phyloP scores from a whole-genome alignment of 2,329 filamentous ascomycete genomes.

The Xylariaceae sp. region DNA sequence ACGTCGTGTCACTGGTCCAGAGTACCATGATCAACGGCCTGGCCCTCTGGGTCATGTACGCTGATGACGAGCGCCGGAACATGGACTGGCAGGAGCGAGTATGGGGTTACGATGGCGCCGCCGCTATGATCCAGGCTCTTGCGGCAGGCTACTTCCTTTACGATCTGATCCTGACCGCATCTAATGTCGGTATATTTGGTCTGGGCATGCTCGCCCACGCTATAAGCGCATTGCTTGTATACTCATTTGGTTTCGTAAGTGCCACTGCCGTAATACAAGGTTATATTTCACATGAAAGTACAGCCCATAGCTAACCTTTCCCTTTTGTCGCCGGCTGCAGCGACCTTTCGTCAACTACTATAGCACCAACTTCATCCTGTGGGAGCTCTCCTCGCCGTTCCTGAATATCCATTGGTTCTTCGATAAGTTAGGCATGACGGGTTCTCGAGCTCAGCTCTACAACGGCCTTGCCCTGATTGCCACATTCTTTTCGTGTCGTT shows the following conservation, averaged over 20 bases:
- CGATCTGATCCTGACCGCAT: constrained; percentile 68
- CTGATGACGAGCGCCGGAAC: constrained; percentile 61
- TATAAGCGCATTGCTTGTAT: constrained; percentile 67
- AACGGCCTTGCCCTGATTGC: constrained; percentile 70
- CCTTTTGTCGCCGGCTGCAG: constrained; percentile 37
- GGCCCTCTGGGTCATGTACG: constrained; percentile 69
- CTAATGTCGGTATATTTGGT: constrained; percentile 68
- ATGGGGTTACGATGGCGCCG: constrained; percentile 72
- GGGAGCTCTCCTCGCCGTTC: constrained; percentile 81
- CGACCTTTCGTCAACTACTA: constrained; percentile 84
- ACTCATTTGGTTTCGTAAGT: constrained; percentile 75
- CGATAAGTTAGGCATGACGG: constrained; percentile 80
- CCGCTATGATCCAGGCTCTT: constrained; percentile 70
- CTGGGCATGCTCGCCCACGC: constrained; percentile 75
- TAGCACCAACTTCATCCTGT: constrained; percentile 74
- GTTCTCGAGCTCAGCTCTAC: constrained; percentile 67
- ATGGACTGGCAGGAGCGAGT: constrained; percentile 67
- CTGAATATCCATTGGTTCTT: constrained; percentile 91
- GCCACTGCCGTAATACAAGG: too few species aligned
- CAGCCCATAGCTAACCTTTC: too few species aligned
- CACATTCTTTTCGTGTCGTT: constrained; percentile 72
- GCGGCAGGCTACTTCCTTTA: constrained; percentile 81
- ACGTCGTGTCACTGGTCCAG: constrained; percentile 80
- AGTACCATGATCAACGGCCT: constrained; percentile 66
- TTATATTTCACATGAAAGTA: too few species aligned